These are phyloP conservation scores for Diphasiastrum complanatum DNA, from an alignment of 83 land plant species.

Conservation along the genomic window DNA sequence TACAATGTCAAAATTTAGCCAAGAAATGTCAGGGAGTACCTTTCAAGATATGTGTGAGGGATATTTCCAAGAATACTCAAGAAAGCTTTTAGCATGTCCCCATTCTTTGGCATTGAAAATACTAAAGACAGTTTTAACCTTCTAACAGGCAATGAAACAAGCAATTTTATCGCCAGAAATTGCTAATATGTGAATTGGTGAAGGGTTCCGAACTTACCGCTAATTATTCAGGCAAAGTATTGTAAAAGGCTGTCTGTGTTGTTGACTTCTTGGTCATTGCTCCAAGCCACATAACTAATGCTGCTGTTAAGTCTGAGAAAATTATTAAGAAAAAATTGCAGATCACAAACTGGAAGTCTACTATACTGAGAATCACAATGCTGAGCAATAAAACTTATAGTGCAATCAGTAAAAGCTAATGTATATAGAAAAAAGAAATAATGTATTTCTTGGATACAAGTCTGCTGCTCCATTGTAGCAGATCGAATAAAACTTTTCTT, in stretches of 20 bases:
- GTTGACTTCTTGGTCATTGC: slow-evolving; percentile 67
- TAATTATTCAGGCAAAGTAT: slow-evolving; percentile 75
- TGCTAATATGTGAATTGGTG: slow-evolving; percentile 3
- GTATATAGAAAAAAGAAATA: slow-evolving; percentile 17
- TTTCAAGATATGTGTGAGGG: no score
- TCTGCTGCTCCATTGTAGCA: slow-evolving; percentile 65
- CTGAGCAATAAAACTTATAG: not conserved
- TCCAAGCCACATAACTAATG: slow-evolving; percentile 62
- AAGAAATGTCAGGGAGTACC: no score
- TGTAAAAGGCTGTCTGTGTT: slow-evolving; percentile 45
- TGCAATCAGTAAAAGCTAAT: not conserved
- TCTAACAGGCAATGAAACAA: no score
- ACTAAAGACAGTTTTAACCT: not conserved
- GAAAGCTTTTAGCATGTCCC: no score
- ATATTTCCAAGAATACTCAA: no score
- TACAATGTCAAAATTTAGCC: no score
- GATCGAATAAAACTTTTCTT: slow-evolving; percentile 62
- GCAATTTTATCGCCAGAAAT: no score
- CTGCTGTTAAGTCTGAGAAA: slow-evolving; percentile 72
- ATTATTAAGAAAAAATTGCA: slow-evolving; percentile 16
- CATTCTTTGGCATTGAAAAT: no score
- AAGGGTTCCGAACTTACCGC: slow-evolving; percentile 50
- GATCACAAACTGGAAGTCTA: not conserved
- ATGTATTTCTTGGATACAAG: no score
- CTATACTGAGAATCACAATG: no score